Base-by-base conservation (phyloP, 2,329 filamentous ascomycete genomes). In the Myriosclerotinia scirpicola region DNA sequence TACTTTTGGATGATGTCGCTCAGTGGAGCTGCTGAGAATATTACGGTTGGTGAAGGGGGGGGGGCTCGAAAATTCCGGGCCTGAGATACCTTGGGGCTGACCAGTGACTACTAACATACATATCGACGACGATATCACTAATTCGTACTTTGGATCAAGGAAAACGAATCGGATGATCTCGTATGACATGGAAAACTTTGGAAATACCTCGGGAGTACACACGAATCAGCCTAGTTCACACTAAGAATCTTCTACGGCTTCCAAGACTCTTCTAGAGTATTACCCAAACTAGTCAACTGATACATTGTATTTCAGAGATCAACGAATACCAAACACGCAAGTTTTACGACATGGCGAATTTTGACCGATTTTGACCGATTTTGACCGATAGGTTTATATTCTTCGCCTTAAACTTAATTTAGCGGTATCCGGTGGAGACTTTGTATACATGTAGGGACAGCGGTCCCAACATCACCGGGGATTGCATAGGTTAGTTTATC, bases 1-100 rank as follows among this genome's bases (percentile, higher is more conserved):
- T 65, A 20, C 64, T 61, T 60, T 44, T 54, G 44, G 20, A 60
- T 52, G 54, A 44, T 59, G 20, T 61, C 44, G 20, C n/a, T 63
- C 56, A 42, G 20, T 60, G 58, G 44, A 60, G 38, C 9, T 14
- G n/a, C 38, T 12, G 30, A 50, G 44, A 60, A 48, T 38, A 30
- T 26, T 38, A 38, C 44, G 30, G 20, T 50, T 60, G 34, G 34
- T 44, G 44, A 26, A 36, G 5, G 26, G 20, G 11, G 26, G 17
- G 48, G 8, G n/a, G n/a, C n/a, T 26, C 44, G 20, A n/a, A 48
- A 34, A 48, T 48, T 48, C 26, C 20, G 56, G 56, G 20, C 12
- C 30, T 38, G 30, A 15, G 30, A 38, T 22, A 48, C 17, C 42
- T 48, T 60, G 42, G 56, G 56, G 44, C 56, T 59, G 42, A 46